Percentiles rank a stretch among this genome's conserved stretches.
These are phyloP conservation scores for Gorgonomyces haynaldii DNA, from an alignment of 192 early-diverging fungal species.

Conservation along the genomic window DNA sequence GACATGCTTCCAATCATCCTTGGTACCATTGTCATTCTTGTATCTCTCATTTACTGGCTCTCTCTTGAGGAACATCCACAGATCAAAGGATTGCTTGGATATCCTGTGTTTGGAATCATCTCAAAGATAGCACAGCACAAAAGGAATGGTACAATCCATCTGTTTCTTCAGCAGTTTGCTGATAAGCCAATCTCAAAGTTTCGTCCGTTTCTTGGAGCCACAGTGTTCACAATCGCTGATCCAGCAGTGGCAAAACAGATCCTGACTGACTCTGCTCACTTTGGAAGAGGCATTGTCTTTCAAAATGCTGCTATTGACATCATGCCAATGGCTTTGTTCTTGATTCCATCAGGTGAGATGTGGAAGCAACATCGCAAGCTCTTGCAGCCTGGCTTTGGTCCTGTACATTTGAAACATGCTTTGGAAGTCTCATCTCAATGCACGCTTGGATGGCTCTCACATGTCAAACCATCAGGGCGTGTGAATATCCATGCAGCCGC, in stretches of 20 bases:
- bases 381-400: constrained; percentile 19
- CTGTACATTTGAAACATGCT: constrained; percentile 22
- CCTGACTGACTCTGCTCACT: background rate
- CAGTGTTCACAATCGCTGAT: background rate
- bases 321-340: constrained; percentile 7
- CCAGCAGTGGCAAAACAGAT: constrained; percentile 1
- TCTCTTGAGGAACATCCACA: no score
- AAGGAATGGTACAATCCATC: no score
- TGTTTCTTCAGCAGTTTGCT: no score
- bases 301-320: background rate
- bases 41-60: no score
- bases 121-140: no score
- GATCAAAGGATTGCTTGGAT: no score
- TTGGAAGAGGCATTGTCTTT: background rate
- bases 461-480: background rate
- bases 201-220: background rate
- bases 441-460: background rate
- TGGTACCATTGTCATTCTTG: no score
- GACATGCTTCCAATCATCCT: no score
- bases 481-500: background rate
- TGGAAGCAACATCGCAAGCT: constrained; percentile 15
- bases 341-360: constrained; percentile 8
- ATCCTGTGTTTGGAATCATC: no score
- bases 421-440: constrained; percentile 1
- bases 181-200: no score